Base-by-base conservation (phyloP, 169 alveolate species). In the Blepharisma undulans region DNA sequence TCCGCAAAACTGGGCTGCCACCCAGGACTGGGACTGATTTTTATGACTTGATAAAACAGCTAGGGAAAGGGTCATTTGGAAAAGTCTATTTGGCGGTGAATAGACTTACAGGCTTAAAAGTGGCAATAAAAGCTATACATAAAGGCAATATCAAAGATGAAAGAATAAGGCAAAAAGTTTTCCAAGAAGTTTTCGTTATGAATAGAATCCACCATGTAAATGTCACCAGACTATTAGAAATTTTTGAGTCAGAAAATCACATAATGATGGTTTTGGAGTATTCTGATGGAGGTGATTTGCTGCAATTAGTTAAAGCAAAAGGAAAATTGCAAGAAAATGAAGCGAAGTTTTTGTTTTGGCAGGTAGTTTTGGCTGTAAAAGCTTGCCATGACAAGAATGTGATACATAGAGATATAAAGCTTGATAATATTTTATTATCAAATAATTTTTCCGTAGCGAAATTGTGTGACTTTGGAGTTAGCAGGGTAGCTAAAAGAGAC, bases 11-110 rank as follows among this genome's bases (percentile, higher is more conserved):
- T 25, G 86, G 86, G 25, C 60, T 78, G 16, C 34, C 34, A 3
- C 29, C 34, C 18, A 32, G 8, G 29, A 78, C 86, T 5, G 34
- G 29, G 34, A 29, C 86, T 21, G 79, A 76, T 21, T 88, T 32
- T 48, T 88, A 88, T 32, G 34, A 74, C 22, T 29, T 92, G 87
- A 96, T 91, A 59, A 84, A 92, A 79, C 90, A 92, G 36, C 72
- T 96, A 16, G 97, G 97, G 22, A 94, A 94, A 77, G 98, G 98
- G 3, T 93, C 98, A 27, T 95, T 94, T 91, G 97, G 97, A 25
- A 94, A 94, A 33, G 98, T 96, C n/a, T 88, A 92, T 77, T 85
- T 95, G 21, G 97, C 97, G 22, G 93, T 93, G 7, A 97, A 94
- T 77, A 92, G 87, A 72, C 93, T 95, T 72, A 94, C 97, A 18